Base-by-base conservation (phyloP, 371 early-diverging fungal species). In the Globomyces sp. region DNA sequence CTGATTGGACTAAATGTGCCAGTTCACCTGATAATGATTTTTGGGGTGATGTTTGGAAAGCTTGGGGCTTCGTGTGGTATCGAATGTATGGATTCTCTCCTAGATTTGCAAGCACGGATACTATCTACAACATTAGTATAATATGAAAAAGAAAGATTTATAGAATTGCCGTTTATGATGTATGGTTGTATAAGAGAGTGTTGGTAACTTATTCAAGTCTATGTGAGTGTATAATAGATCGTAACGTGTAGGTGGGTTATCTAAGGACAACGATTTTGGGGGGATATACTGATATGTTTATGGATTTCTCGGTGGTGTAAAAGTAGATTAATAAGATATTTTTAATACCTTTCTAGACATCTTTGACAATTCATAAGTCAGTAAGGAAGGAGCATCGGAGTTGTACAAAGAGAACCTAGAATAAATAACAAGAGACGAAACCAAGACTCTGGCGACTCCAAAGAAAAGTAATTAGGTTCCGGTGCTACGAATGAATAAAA, bases 1-100 rank as follows among this genome's bases (percentile, higher is more conserved):
- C 88, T 1, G 71, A 62, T 63, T 89, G 86, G 4, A 90, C 77
- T 24, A 81, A 46, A 8, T 64, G 13, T 44, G 77, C 82, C 2
- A 81, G 68, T 48, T 70, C 68, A 9, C 64, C 70, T 11, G 75
- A 24, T 2, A 71, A 46, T n/a, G 67, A 61, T n/a, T 64, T 42
- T n/a, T 62, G 65, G 3, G 66, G 37, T 5, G 55, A 46, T 2
- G 68, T 61, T 9, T 53, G 52, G 36, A 64, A 63, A 2, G 71
- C 61, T 5, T 39, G 62, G 57, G 42, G 67, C 42, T 40, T 13
- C 1, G 61, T 44, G 40, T 36, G 40, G 34, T 61, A 61, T 42
- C 99, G 84, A 57, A 98, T 91, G 63, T 91, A 82, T 1, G 98
- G 98, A 55, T 76, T 77, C 58, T 82, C 82, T 11, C 80, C 80